Conservation (phyloP, 2,329 filamentous ascomycete species). For the Exophiala oligosperma region DNA sequence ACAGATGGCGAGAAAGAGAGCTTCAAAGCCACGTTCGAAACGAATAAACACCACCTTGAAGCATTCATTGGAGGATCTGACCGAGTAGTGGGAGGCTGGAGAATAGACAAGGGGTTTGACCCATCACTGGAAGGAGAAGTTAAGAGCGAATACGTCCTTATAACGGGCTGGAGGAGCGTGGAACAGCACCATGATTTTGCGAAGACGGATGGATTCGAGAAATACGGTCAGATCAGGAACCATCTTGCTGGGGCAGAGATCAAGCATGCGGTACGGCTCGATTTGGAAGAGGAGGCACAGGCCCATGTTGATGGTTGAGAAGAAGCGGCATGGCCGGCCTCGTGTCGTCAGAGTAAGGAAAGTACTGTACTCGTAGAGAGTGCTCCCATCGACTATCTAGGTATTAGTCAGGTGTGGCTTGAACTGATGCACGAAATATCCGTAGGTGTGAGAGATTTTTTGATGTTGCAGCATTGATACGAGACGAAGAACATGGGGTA, state of each 20-base stretch:
- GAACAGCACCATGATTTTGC: slow-evolving; percentile 39
- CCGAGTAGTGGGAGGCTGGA: slow-evolving; percentile 39
- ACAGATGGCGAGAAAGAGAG: slow-evolving; percentile 9
- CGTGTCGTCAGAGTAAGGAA: background rate
- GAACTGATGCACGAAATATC: background rate
- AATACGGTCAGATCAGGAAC: slow-evolving; percentile 30
- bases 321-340: background rate
- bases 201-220: slow-evolving; percentile 34
- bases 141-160: slow-evolving; percentile 45
- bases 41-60: slow-evolving; percentile 10
- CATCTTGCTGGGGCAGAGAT: slow-evolving; percentile 32
- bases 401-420: slow-evolving; percentile 1
- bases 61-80: slow-evolving; percentile 30
- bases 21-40: slow-evolving; percentile 7
- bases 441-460: background rate
- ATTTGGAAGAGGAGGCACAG: background rate
- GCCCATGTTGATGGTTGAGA: background rate
- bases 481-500: background rate
- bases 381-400: too few relatives aligned
- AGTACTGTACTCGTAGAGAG: too few relatives aligned
- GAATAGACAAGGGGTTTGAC: slow-evolving; percentile 36
- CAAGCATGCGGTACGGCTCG: slow-evolving; percentile 29
- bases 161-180: slow-evolving; percentile 41
- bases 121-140: slow-evolving; percentile 17
- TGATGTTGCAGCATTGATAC: too few relatives aligned